Evolutionary conservation across 371 early-diverging fungal species (phyloP).

Genomic region (Mortierella sp.): DNA sequence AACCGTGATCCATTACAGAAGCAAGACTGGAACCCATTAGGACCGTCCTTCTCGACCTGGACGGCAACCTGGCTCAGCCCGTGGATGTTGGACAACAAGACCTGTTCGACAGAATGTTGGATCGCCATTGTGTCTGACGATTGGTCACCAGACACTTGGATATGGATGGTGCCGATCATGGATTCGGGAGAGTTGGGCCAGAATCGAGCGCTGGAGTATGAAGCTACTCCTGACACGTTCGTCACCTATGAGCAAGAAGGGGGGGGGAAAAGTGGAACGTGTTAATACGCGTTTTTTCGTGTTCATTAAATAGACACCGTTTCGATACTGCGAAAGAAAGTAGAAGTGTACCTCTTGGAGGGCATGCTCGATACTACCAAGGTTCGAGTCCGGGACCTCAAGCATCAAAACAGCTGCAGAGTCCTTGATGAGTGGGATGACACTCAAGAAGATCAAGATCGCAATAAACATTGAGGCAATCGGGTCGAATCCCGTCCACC

Average conservation of each 20-base stretch:
- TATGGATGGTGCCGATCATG: conserved; percentile 70
- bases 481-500: conserved; percentile 97
- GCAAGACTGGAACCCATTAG: conserved; percentile 42
- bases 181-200: conserved; percentile 76
- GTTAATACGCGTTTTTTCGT: not conserved
- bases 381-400: conserved; percentile 64
- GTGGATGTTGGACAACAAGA: conserved; percentile 37
- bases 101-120: conserved; percentile 47
- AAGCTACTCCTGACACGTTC: conserved; percentile 62
- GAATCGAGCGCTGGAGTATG: conserved; percentile 65
- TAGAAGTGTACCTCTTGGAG: conserved; percentile 61
- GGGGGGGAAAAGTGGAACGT: too few relatives aligned
- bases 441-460: conserved; percentile 85
- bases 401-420: conserved; percentile 76
- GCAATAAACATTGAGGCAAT: conserved; percentile 96
- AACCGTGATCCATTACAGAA: conserved; percentile 52
- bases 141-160: conserved; percentile 58
- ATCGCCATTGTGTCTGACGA: conserved; percentile 22
- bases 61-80: conserved; percentile 45
- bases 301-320: not conserved
- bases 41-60: conserved; percentile 48
- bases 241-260: conserved; percentile 38
- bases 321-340: not conserved
- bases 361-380: conserved; percentile 66
- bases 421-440: conserved; percentile 86